phyloP scores from a whole-genome alignment of 306 rosid genomes.

The Quercus wislizeni region DNA sequence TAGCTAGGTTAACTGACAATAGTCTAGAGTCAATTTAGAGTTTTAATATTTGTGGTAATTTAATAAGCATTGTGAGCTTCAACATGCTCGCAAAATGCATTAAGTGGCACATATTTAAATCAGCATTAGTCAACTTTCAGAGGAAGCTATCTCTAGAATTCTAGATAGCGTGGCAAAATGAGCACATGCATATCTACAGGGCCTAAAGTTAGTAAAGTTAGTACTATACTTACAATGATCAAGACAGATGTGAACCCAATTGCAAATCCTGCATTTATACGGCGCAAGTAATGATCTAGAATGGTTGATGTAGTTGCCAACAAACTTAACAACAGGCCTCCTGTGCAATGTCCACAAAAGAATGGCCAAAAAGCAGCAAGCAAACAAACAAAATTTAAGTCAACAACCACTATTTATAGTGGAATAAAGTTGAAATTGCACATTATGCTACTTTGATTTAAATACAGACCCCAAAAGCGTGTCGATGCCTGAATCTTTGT shows the following conservation, averaged over 20 bases:
- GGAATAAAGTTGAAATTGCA: constrained; percentile 14
- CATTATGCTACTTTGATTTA: constrained; percentile 1
- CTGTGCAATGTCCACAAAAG: constrained; percentile 42
- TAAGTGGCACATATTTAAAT: background rate
- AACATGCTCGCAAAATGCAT: background rate
- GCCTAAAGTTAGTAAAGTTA: background rate
- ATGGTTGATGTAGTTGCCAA: constrained; percentile 88
- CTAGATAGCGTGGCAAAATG: background rate
- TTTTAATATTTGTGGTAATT: background rate
- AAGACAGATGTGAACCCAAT: constrained; percentile 94
- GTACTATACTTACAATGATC: constrained; percentile 72
- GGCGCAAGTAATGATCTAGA: constrained; percentile 89
- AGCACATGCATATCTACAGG: background rate
- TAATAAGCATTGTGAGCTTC: background rate
- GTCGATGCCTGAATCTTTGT: constrained; percentile 96
- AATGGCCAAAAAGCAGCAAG: constrained; percentile 17
- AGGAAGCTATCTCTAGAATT: background rate
- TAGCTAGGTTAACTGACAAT: no score
- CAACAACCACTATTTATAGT: background rate
- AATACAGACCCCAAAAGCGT: constrained; percentile 87
- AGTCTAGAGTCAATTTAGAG: background rate
- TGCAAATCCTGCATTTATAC: constrained; percentile 80
- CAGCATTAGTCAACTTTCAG: background rate
- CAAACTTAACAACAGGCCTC: constrained; percentile 78
- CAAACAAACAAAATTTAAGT: constrained; percentile 15